Evolutionary conservation across 2,329 filamentous ascomycete genomes (phyloP).

Genomic region (Paraphoma chrysanthemicola): DNA sequence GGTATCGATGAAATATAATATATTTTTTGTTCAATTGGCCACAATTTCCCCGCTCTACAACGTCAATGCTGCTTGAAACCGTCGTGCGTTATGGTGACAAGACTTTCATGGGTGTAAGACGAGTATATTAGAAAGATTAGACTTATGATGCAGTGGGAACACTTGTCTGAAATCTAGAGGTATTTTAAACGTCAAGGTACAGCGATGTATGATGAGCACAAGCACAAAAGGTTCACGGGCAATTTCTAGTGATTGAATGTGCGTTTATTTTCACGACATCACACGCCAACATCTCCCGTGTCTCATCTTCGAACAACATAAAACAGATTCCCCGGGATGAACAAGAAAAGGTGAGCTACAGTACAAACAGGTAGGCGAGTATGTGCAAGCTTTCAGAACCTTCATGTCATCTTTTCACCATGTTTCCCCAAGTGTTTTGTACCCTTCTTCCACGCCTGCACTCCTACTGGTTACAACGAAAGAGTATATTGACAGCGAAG

Average conservation of each 20-base stretch:
- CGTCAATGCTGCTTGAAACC: not conserved
- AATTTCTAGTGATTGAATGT: not conserved
- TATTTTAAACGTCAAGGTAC: no score
- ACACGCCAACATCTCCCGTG: not conserved
- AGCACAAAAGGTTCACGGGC: no score
- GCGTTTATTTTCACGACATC: not conserved
- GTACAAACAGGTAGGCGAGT: not conserved
- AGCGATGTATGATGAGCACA: no score
- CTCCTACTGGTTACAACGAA: not conserved
- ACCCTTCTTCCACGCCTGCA: not conserved
- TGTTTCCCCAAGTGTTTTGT: not conserved
- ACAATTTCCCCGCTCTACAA: not conserved
- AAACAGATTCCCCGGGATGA: not conserved
- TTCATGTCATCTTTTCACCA: not conserved
- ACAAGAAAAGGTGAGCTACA: not conserved
- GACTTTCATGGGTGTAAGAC: no score
- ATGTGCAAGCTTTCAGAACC: conserved; percentile 5
- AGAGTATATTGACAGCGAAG: conserved; percentile 6
- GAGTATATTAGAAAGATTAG: no score
- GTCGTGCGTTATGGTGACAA: no score
- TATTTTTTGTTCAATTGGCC: not conserved
- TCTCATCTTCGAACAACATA: not conserved
- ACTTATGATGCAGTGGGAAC: no score
- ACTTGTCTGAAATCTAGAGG: no score
- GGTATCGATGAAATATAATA: no score